Percentiles rank a stretch among this genome's conserved stretches.
These are phyloP conservation scores for Saccharomycopsis sp. DNA, from an alignment of 805 yeast genomes.

Conservation along the genomic window DNA sequence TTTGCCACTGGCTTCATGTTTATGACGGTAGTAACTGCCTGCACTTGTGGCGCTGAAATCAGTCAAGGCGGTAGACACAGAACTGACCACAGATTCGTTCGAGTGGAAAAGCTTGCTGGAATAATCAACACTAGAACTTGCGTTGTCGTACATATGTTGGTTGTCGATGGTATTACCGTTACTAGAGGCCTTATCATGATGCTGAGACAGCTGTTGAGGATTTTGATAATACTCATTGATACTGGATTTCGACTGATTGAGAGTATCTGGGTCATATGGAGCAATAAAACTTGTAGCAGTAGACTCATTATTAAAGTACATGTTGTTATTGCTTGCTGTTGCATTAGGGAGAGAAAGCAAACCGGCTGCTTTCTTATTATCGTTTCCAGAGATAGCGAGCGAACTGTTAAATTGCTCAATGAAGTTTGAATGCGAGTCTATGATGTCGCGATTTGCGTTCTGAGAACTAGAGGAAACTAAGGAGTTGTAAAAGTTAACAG, in stretches of 20 bases:
- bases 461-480: not conserved
- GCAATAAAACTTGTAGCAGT: slow-evolving; percentile 23
- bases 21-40: slow-evolving; percentile 76
- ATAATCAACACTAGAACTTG: slow-evolving; percentile 15
- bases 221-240: slow-evolving; percentile 3
- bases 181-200: not conserved
- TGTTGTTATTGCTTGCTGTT: not conserved
- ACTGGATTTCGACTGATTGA: slow-evolving; percentile 26
- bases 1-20: slow-evolving; percentile 21
- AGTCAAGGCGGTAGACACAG: slow-evolving; percentile 38
- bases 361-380: not conserved
- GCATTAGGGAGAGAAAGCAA: not conserved
- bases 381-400: not conserved
- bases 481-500: slow-evolving; percentile 4
- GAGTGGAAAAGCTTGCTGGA: slow-evolving; percentile 14
- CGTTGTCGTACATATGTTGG: slow-evolving; percentile 10
- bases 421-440: not conserved
- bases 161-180: not conserved
- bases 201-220: not conserved
- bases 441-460: not conserved
- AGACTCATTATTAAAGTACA: not conserved
- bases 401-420: not conserved
- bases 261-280: slow-evolving; percentile 30
- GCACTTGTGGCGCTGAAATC: slow-evolving; percentile 88
- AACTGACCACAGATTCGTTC: slow-evolving; percentile 17